phyloP scores from a whole-genome alignment of 2,329 filamentous ascomycete genomes.

The Incumbomyces lentus region DNA sequence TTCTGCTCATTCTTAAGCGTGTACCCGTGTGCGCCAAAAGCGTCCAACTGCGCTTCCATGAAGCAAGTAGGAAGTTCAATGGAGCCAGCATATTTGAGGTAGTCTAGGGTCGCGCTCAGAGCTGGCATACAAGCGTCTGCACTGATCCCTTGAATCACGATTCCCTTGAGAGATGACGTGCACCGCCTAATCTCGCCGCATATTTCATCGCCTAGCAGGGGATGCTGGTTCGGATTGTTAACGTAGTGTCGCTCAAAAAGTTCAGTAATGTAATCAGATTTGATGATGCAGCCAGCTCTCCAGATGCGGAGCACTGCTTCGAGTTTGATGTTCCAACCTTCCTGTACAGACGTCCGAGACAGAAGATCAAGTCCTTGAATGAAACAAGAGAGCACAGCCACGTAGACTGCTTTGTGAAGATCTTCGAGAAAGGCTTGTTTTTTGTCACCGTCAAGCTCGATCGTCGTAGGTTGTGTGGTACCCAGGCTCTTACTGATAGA shows the following conservation, averaged over 20 bases:
- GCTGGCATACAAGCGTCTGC: constrained; percentile 52
- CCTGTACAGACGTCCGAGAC: constrained; percentile 44
- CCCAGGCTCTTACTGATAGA: constrained; percentile 26
- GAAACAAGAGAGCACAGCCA: constrained; percentile 51
- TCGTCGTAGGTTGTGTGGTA: constrained; percentile 4
- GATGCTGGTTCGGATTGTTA: constrained; percentile 32
- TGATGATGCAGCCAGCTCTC: constrained; percentile 62
- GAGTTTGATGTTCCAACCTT: constrained; percentile 46
- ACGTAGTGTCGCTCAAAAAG: constrained; percentile 36
- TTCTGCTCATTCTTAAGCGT: too few species aligned
- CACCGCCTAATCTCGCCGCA: constrained; percentile 43
- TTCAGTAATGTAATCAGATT: constrained; percentile 53
- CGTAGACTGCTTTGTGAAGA: constrained; percentile 51
- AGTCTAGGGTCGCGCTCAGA: constrained; percentile 54
- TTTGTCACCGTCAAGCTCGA: constrained; percentile 12
- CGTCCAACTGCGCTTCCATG: constrained; percentile 61
- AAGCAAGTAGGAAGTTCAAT: constrained; percentile 56
- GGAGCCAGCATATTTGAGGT: constrained; percentile 53
- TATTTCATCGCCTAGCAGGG: constrained; percentile 37
- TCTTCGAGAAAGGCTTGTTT: constrained; percentile 44
- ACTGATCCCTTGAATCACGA: constrained; percentile 46
- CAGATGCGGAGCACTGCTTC: constrained; percentile 45
- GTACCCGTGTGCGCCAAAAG: constrained; percentile 57
- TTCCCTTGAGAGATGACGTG: constrained; percentile 43
- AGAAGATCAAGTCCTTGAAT: constrained; percentile 58